These are phyloP conservation scores for Penicillium freii DNA, from an alignment of 2,329 filamentous ascomycete species.

Conservation along the genomic window DNA sequence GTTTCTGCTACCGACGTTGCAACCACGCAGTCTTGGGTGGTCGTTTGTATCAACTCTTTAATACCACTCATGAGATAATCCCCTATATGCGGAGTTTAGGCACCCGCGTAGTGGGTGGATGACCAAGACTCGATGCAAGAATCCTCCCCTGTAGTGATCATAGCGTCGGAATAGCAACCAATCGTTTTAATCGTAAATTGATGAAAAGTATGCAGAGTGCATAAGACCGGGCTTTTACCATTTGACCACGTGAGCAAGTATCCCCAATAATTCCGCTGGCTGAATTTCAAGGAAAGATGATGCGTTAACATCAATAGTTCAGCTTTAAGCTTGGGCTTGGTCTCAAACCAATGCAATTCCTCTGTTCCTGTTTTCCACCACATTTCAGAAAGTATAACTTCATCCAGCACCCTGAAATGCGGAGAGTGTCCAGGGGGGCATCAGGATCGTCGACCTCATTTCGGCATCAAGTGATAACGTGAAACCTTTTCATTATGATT, in stretches of 20 bases:
- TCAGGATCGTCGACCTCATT: not conserved
- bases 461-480: not conserved
- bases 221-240: not conserved
- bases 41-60: not conserved
- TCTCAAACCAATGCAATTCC: not conserved
- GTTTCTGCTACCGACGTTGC: not conserved
- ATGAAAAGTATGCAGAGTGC: not conserved
- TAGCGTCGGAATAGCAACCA: not conserved
- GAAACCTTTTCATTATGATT: not conserved
- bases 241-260: not conserved
- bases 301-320: not conserved
- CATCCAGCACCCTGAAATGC: not conserved
- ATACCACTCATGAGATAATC: slow-evolving; percentile 5
- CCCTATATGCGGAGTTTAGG: not conserved
- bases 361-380: not conserved
- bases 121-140: not conserved
- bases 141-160: not conserved
- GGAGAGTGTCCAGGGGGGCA: not conserved
- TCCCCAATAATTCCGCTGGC: not conserved
- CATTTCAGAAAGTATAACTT: not conserved
- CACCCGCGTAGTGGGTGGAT: not conserved
- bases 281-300: not conserved
- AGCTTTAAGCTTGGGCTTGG: not conserved
- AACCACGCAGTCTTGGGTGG: not conserved
- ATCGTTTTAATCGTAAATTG: not conserved